phyloP scores from a whole-genome alignment of 1,284 basidiomycete genomes.

The Ustilago lituana region DNA sequence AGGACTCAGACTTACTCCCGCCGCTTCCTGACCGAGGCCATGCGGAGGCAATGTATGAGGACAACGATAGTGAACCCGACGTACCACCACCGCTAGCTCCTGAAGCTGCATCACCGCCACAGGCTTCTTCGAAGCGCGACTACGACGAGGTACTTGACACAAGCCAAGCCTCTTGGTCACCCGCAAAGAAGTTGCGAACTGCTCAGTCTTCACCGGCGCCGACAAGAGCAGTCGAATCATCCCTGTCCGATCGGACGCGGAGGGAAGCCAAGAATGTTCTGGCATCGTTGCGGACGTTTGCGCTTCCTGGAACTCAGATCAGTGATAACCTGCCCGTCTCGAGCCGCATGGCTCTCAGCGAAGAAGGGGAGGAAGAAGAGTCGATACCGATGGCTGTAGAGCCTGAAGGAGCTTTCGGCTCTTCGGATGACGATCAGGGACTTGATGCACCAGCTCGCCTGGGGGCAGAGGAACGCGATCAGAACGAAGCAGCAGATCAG shows the following conservation, averaged over 20 bases:
- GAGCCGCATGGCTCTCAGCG: slow-evolving; percentile 4
- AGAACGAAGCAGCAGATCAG: neutral
- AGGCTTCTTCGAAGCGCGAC: slow-evolving; percentile 34
- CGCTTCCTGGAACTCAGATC: slow-evolving; percentile 14
- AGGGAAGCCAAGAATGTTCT: slow-evolving; percentile 9
- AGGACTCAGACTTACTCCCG: slow-evolving; percentile 8
- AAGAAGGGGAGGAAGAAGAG: slow-evolving; percentile 14
- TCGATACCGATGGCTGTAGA: slow-evolving; percentile 7
- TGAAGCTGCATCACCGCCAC: neutral
- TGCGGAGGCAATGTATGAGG: slow-evolving; percentile 6
- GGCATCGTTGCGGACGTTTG: slow-evolving; percentile 15
- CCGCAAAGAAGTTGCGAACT: slow-evolving; percentile 16
- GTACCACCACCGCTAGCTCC: slow-evolving; percentile 8
- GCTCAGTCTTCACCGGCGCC: neutral
- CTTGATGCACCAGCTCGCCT: neutral
- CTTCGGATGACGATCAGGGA: slow-evolving; percentile 3
- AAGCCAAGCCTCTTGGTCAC: slow-evolving; percentile 27
- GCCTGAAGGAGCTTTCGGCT: neutral
- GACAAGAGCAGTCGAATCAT: neutral
- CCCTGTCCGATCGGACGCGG: neutral
- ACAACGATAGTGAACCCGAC: slow-evolving; percentile 21
- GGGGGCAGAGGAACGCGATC: neutral
- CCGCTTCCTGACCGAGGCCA: neutral
- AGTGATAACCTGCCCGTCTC: slow-evolving; percentile 12
- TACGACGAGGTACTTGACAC: slow-evolving; percentile 39